These are phyloP conservation scores for Boeremia lycopersici DNA, from an alignment of 2,329 filamentous ascomycete species.

Conservation along the genomic window DNA sequence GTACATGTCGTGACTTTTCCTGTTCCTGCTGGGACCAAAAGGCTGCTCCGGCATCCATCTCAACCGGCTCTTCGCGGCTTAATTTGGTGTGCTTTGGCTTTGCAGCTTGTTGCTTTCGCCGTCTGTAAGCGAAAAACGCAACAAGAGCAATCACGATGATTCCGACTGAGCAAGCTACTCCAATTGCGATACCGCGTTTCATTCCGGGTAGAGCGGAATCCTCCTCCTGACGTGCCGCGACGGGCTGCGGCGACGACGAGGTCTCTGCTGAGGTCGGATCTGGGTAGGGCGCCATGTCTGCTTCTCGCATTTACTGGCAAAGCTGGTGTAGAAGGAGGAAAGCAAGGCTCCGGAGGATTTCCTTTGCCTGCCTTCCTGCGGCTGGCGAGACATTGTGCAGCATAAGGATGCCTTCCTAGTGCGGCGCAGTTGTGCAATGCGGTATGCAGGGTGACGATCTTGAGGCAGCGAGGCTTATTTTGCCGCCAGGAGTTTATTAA, in stretches of 20 bases:
- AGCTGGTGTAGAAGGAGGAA: background rate
- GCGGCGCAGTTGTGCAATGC: constrained; percentile 18
- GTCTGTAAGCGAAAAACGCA: constrained; percentile 28
- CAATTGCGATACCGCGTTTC: constrained; percentile 39
- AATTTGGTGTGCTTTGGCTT: constrained; percentile 7
- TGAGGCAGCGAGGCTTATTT: constrained; percentile 20
- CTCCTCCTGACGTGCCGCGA: background rate
- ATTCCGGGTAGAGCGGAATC: constrained; percentile 33
- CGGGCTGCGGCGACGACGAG: background rate
- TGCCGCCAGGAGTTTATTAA: constrained; percentile 19
- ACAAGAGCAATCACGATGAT: constrained; percentile 31
- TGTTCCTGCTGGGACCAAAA: constrained; percentile 24
- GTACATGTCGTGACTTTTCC: constrained; percentile 20
- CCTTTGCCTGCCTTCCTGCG: constrained; percentile 1
- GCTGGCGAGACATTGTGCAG: constrained; percentile 11
- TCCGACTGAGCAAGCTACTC: constrained; percentile 31
- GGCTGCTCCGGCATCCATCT: constrained; percentile 5
- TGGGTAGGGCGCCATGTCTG: constrained; percentile 12
- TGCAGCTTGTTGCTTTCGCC: constrained; percentile 22
- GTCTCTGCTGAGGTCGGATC: constrained; percentile 4
- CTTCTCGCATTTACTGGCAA: background rate
- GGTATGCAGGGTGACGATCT: constrained; percentile 15
- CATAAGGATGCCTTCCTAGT: constrained; percentile 8
- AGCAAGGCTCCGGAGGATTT: background rate
- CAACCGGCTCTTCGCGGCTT: constrained; percentile 7